phyloP scores from a whole-genome alignment of 805 yeast genomes.

The Starmerella geochares region DNA sequence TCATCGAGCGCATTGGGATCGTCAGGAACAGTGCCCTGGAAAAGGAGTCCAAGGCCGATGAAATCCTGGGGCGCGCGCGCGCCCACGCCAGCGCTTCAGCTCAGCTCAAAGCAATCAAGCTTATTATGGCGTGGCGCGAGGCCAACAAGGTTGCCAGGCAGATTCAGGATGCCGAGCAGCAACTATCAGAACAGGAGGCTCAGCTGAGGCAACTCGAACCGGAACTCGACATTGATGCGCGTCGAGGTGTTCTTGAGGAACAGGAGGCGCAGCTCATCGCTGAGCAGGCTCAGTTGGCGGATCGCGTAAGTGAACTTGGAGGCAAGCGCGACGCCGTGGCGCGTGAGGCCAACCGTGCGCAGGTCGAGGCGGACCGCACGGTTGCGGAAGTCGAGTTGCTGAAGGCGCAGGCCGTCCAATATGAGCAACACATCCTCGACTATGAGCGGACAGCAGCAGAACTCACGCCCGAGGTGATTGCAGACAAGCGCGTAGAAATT shows the following conservation, averaged over 20 bases:
- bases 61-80: constrained; percentile 5
- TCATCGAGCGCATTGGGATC: background rate
- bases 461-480: background rate
- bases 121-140: constrained; percentile 8
- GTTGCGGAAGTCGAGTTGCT: constrained; percentile 21
- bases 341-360: constrained; percentile 8
- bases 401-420: constrained; percentile 5
- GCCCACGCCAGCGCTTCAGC: background rate
- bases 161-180: background rate
- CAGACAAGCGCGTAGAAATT: background rate
- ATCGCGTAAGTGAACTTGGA: background rate
- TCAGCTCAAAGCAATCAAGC: constrained; percentile 2
- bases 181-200: background rate
- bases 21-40: background rate
- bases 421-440: background rate
- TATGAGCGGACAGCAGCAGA: background rate
- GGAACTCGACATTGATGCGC: background rate
- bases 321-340: constrained; percentile 7
- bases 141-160: background rate
- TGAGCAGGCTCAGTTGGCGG: background rate
- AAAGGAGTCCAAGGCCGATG: background rate
- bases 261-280: background rate
- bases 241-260: background rate
- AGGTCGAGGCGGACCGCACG: background rate
- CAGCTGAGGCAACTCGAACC: background rate